A percentile compares a stretch with the other conserved stretches of the same genome.
phyloP scores from a whole-genome alignment of 371 early-diverging fungal species.

The Apophysomyces variabilis region DNA sequence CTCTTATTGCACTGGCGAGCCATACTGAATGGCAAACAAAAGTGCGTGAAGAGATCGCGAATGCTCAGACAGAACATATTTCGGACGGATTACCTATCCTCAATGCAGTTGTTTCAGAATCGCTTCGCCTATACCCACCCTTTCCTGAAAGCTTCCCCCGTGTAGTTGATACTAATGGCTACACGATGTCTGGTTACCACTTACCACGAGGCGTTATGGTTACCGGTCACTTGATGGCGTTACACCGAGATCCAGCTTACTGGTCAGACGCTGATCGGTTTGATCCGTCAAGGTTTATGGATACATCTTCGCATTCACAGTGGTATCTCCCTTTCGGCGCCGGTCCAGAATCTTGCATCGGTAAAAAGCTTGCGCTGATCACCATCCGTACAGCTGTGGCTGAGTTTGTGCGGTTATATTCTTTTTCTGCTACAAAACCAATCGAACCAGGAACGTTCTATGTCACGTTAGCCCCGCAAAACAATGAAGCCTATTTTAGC shows the following conservation, averaged over 20 bases:
- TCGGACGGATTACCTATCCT: not conserved
- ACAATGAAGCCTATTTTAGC: not conserved
- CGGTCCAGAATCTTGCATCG: not conserved
- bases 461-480: not conserved
- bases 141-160: constrained; percentile 1
- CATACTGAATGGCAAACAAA: not conserved
- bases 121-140: constrained; percentile 1
- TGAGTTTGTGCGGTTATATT: not conserved
- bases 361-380: not conserved
- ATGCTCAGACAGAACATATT: not conserved
- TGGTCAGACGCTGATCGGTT: not conserved
- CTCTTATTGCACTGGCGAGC: not conserved
- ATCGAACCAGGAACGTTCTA: not conserved
- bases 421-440: not conserved
- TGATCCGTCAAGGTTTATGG: constrained; percentile 2
- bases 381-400: not conserved
- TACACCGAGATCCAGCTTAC: not conserved
- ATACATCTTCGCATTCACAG: not conserved
- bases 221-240: not conserved
- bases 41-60: not conserved
- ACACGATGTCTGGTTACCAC: constrained; percentile 1
- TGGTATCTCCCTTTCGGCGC: constrained; percentile 6
- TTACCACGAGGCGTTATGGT: not conserved
- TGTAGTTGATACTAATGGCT: not conserved
- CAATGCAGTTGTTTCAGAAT: not conserved